Percentiles rank a stretch among this genome's conserved stretches.
Conservation (phyloP, 495 filamentous ascomycete species). For the Daldinia childiae region DNA sequence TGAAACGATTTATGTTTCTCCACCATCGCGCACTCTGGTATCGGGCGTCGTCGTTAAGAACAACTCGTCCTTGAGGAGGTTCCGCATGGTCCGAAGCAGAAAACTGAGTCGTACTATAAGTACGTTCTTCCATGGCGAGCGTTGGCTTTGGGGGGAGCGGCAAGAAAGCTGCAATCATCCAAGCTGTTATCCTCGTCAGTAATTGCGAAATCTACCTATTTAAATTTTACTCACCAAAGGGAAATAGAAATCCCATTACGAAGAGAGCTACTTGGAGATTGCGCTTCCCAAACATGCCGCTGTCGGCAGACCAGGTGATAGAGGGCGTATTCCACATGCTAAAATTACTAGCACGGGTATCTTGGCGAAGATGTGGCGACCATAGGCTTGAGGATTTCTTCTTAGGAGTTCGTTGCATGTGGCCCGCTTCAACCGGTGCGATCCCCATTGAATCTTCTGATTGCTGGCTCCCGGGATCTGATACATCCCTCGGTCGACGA, state of each 20-base stretch:
- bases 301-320: conserved; percentile 68
- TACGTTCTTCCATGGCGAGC: conserved; percentile 55
- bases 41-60: conserved; percentile 67
- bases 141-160: conserved; percentile 72
- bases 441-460: conserved; percentile 48
- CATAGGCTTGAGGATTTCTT: conserved; percentile 68
- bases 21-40: conserved; percentile 92
- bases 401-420: conserved; percentile 43
- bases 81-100: conserved; percentile 50
- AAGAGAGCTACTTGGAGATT: conserved; percentile 91
- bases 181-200: conserved; percentile 59
- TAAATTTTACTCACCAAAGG: conserved; percentile 67
- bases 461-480: conserved; percentile 30
- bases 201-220: conserved; percentile 5
- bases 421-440: conserved; percentile 33
- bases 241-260: conserved; percentile 85
- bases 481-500: conserved; percentile 55
- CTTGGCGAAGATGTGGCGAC: conserved; percentile 78
- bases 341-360: conserved; percentile 64
- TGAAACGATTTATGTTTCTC: conserved; percentile 87
- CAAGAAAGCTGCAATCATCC: conserved; percentile 86
- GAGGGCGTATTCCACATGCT: conserved; percentile 76
- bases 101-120: conserved; percentile 36
- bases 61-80: conserved; percentile 22
- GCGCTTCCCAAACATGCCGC: conserved; percentile 68